Base-by-base conservation (phyloP, 179 eudicot species). In the Silene vulgaris region DNA sequence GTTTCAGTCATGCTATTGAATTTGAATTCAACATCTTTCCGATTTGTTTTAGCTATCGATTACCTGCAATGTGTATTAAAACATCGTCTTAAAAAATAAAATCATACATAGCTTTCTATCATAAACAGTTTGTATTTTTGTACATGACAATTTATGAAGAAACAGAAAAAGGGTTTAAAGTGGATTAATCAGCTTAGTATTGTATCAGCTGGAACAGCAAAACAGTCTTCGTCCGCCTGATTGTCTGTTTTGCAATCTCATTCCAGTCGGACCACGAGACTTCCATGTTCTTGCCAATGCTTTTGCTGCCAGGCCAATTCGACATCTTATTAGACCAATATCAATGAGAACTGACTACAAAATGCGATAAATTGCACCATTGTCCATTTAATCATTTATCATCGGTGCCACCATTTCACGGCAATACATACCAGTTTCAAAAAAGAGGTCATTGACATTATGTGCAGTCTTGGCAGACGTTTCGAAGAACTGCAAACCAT, bases 391-490 rank as follows among this genome's bases (percentile, higher is more conserved):
- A 23, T 23, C 26, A 23, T 23, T 23, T 23, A 23, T 23, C 26
- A 23, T 23, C 26, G 26, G 26, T 23, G 11, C 52, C 2, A 45
- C 12, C 13, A 9, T 6, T 45, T 45, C 52, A 45, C 2, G 13
- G 13, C 7, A 45, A 11, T 8, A 71, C 52, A 76, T 72, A 88
- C 97, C 92, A 57, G 86, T 88, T 77, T 90, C 89, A 70, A 84
- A 82, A 77, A 91, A 91, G 72, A 91, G 87, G 71, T 90, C 95
- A 62, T 90, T 85, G 48, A 90, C 92, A 77, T 90, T 90, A 37
- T 85, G 85, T 63, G 95, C 92, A 75, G 89, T 82, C 76, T 87
- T 91, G 6, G 95, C 97, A 26, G 97, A 91, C 71, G 95, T 82
- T 82, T 91, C 91, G 30, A 87, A 78, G 82, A 87, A 90, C 45